Conservation (phyloP, 1,139 yeast genomes). For the Sugiyamaella sp. region DNA sequence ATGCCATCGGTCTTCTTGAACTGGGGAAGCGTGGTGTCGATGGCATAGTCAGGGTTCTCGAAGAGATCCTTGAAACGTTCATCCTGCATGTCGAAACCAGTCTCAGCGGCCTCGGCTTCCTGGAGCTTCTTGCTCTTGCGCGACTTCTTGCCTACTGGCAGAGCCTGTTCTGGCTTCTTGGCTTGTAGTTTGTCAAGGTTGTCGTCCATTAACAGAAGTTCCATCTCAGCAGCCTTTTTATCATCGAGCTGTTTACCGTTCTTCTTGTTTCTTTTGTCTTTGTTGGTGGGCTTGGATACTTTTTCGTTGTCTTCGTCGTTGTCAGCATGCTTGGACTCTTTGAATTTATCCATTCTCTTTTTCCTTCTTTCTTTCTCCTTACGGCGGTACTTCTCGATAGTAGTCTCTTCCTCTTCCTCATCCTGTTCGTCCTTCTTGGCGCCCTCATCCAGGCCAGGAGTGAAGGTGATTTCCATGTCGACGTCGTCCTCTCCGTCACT, state of each 20-base stretch:
- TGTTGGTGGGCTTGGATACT: conserved; percentile 34
- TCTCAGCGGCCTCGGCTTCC: conserved; percentile 51
- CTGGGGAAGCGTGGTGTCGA: conserved; percentile 79
- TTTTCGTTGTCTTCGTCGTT: conserved; percentile 36
- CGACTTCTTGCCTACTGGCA: conserved; percentile 64
- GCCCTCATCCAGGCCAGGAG: conserved; percentile 75
- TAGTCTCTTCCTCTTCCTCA: conserved; percentile 61
- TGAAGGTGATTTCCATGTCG: conserved; percentile 95
- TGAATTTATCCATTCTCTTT: conserved; percentile 73
- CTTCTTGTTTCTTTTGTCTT: conserved; percentile 38
- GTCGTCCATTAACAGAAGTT: conserved; percentile 74
- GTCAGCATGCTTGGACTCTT: conserved; percentile 55
- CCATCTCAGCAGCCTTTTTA: conserved; percentile 67
- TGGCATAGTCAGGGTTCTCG: conserved; percentile 87
- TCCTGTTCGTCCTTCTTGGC: conserved; percentile 37
- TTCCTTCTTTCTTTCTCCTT: conserved; percentile 93
- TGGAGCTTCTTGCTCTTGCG: conserved; percentile 66
- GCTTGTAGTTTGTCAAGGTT: conserved; percentile 31
- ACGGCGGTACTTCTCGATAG: conserved; percentile 80
- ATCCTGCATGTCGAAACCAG: conserved; percentile 73
- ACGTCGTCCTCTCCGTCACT: conserved; percentile 62
- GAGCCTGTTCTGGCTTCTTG: conserved; percentile 50
- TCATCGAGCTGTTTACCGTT: conserved; percentile 38
- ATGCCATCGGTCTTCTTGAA: conserved; percentile 85
- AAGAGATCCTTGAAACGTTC: conserved; percentile 87